phyloP scores from a whole-genome alignment of 2,329 filamentous ascomycete genomes.

The Ophiostoma fasciatum region DNA sequence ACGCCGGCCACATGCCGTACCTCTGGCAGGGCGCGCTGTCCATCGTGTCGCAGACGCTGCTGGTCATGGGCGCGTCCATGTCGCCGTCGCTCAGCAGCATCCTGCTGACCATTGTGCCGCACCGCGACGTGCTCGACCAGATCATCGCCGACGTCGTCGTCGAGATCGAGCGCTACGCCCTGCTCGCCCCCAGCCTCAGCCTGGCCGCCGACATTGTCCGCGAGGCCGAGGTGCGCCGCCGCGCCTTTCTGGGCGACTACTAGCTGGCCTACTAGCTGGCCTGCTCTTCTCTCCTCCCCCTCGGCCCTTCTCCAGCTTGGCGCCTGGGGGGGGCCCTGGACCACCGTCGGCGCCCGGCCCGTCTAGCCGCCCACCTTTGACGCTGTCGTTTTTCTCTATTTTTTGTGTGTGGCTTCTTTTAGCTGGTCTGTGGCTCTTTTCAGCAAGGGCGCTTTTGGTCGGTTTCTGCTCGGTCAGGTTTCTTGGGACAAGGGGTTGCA shows the following conservation, averaged over 20 bases:
- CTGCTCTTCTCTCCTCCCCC: too few relatives aligned
- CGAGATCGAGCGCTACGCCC: constrained; percentile 60
- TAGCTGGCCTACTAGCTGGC: too few relatives aligned
- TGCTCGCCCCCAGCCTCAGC: constrained; percentile 60
- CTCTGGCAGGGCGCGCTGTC: constrained; percentile 74
- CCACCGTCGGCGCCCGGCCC: too few relatives aligned
- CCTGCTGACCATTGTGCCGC: constrained; percentile 40
- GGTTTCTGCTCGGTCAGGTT: too few relatives aligned
- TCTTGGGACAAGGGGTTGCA: too few relatives aligned
- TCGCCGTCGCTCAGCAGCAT: constrained; percentile 56
- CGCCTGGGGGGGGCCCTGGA: not conserved
- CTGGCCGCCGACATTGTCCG: constrained; percentile 68
- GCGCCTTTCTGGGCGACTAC: constrained; percentile 37
- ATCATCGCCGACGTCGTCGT: constrained; percentile 66
- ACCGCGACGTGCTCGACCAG: constrained; percentile 49
- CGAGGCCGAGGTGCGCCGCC: constrained; percentile 60
- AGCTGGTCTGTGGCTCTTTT: too few relatives aligned
- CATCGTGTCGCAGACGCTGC: constrained; percentile 65
- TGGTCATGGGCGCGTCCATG: constrained; percentile 77
- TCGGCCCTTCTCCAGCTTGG: not conserved
- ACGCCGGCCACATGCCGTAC: constrained; percentile 73
- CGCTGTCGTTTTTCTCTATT: not conserved
- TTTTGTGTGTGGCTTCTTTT: too few relatives aligned
- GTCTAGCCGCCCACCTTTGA: too few relatives aligned
- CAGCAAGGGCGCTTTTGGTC: too few relatives aligned